These are phyloP conservation scores for Saccharomycopsis schoenii DNA, from an alignment of 805 yeast genomes.

Conservation along the genomic window DNA sequence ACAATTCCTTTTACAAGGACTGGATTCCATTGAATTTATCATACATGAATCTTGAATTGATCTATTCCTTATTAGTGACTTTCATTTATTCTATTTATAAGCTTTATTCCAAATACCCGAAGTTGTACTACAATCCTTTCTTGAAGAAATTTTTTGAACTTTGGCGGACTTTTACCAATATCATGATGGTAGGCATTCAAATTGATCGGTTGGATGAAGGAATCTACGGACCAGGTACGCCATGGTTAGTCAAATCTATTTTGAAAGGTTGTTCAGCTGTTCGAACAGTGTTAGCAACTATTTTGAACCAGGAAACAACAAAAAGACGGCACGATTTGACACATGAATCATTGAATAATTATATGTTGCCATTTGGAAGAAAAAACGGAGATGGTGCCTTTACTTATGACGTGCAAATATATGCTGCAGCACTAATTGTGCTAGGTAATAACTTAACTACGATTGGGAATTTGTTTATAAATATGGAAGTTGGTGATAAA, in stretches of 20 bases:
- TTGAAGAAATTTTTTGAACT: conserved; percentile 43
- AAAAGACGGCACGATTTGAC: conserved; percentile 43
- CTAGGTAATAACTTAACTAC: conserved; percentile 38
- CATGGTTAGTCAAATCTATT: conserved; percentile 37
- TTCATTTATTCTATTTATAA: conserved; percentile 36
- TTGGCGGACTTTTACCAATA: conserved; percentile 60
- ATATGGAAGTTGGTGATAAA: conserved; percentile 47
- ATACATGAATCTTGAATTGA: conserved; percentile 31
- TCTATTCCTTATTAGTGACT: conserved; percentile 37
- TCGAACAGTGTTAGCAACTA: conserved; percentile 50
- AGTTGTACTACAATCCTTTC: conserved; percentile 50
- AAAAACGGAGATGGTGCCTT: conserved; percentile 51
- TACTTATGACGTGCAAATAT: conserved; percentile 46
- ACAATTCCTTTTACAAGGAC: conserved; percentile 7
- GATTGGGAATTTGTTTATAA: conserved; percentile 43
- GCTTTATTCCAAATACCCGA: conserved; percentile 23
- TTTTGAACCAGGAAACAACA: conserved; percentile 41
- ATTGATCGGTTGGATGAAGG: conserved; percentile 44
- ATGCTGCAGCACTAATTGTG: conserved; percentile 45
- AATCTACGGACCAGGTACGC: conserved; percentile 30
- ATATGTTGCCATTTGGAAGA: conserved; percentile 60
- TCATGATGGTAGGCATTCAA: conserved; percentile 51
- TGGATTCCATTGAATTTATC: conserved; percentile 17
- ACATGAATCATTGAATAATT: conserved; percentile 48
- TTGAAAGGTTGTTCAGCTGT: conserved; percentile 57